phyloP scores from a whole-genome alignment of 805 yeast species.

The Metschnikowia shivogae region DNA sequence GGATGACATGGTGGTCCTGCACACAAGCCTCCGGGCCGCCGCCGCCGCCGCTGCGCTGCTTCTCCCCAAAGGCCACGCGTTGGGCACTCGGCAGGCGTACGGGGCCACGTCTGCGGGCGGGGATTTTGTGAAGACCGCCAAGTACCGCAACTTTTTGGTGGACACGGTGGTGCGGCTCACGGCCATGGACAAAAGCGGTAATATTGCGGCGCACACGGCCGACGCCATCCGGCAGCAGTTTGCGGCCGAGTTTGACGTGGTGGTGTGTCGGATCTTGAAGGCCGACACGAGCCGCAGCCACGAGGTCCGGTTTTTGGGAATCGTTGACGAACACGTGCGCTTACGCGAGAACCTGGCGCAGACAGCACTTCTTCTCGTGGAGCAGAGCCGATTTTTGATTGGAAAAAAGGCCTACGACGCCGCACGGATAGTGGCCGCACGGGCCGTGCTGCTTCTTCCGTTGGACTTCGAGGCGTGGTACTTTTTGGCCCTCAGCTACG shows the following conservation, averaged over 20 bases:
- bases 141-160: slow-evolving; percentile 49
- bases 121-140: slow-evolving; percentile 24
- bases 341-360: slow-evolving; percentile 33
- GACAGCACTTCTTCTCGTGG: slow-evolving; percentile 52
- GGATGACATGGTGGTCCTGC: slow-evolving; percentile 31
- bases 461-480: slow-evolving; percentile 75
- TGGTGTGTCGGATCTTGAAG: slow-evolving; percentile 41
- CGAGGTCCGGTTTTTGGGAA: slow-evolving; percentile 45
- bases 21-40: slow-evolving; percentile 23
- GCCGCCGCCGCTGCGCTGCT: slow-evolving; percentile 39
- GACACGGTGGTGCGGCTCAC: slow-evolving; percentile 46
- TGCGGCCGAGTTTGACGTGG: slow-evolving; percentile 18
- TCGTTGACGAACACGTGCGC: slow-evolving; percentile 37
- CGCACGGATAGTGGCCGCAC: slow-evolving; percentile 57
- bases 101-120: slow-evolving; percentile 34
- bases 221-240: slow-evolving; percentile 24
- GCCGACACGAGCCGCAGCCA: slow-evolving; percentile 28
- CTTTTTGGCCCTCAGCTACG: slow-evolving; percentile 55
- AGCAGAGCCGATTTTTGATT: slow-evolving; percentile 63
- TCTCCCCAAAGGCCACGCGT: slow-evolving; percentile 44
- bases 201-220: slow-evolving; percentile 30
- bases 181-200: slow-evolving; percentile 35
- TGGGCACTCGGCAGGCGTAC: slow-evolving; percentile 40
- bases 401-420: slow-evolving; percentile 47
- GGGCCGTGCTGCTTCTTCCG: slow-evolving; percentile 66